These are phyloP conservation scores for Viola pubescens DNA, from an alignment of 441 rosid genomes.

Conservation along the genomic window DNA sequence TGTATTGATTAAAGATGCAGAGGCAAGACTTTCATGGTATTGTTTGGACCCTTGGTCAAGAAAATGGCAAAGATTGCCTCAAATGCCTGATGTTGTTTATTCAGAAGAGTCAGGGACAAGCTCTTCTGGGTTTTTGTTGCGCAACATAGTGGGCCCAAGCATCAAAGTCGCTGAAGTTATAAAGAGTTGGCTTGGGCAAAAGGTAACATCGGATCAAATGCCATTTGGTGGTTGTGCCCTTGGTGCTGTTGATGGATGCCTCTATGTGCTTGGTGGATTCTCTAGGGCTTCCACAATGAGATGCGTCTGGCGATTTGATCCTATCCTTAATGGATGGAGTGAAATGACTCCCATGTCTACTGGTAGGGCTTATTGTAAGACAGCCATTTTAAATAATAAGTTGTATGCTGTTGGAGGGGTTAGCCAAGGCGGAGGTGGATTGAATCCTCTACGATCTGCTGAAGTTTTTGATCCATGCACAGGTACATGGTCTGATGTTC, in stretches of 20 bases:
- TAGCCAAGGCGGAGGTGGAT: slow-evolving; percentile 47
- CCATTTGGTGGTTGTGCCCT: slow-evolving; percentile 70
- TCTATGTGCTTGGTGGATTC: slow-evolving; percentile 79
- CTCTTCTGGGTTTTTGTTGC: slow-evolving; percentile 35
- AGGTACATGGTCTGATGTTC: slow-evolving; percentile 60
- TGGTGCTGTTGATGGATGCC: slow-evolving; percentile 59
- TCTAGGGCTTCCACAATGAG: slow-evolving; percentile 50
- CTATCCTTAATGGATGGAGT: slow-evolving; percentile 54
- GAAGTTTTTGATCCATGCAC: slow-evolving; percentile 68
- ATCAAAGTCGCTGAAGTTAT: slow-evolving; percentile 45
- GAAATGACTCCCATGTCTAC: slow-evolving; percentile 63
- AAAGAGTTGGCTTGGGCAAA: slow-evolving; percentile 64
- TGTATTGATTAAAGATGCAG: slow-evolving; percentile 58
- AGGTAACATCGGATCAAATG: slow-evolving; percentile 39
- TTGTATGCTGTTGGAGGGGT: slow-evolving; percentile 86
- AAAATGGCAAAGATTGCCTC: slow-evolving; percentile 80
- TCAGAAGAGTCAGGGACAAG: slow-evolving; percentile 41
- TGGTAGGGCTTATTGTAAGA: slow-evolving; percentile 74
- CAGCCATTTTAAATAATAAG: slow-evolving; percentile 58
- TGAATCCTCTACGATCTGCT: slow-evolving; percentile 75
- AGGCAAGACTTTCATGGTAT: slow-evolving; percentile 56
- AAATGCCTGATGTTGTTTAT: slow-evolving; percentile 42
- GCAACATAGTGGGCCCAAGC: slow-evolving; percentile 40
- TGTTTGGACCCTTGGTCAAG: slow-evolving; percentile 69
- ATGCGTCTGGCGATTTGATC: slow-evolving; percentile 64